Evolutionary conservation across 352 stramenopile species (phyloP), one percentile per base, ranked within the genome.

Genomic region (Phytopythium vexans): DNA sequence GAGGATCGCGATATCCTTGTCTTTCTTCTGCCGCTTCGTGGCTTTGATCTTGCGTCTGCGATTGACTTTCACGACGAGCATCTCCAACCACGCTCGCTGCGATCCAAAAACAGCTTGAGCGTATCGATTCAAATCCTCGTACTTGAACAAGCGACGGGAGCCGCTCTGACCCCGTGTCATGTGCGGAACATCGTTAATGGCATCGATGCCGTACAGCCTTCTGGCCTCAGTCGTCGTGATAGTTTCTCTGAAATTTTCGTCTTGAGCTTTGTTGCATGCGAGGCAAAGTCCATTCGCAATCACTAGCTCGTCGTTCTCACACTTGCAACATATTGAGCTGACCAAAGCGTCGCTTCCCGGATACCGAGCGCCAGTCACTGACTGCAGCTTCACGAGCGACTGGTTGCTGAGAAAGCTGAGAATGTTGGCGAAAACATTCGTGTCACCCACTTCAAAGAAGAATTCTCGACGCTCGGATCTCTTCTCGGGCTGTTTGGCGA

Each of bases 371-470:
- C 62, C 56, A 41, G 57, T 66, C 15, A 66, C 47, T n/a, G 31
- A 38, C 34, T 70, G 62, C 48, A 70, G 39, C 46, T 70, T 70
- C 4, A 48, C 58, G 36, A 70, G 62, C 21, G 56, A 46, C 42
- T 70, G 62, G 35, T 70, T 70, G 34, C 40, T 32, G 11, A 70
- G 36, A 27, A 61, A 70, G 8, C 11, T 45, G 2, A 59, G 27
- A 4, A 67, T 27, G 3, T 56, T 11, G 40, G 55, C 45, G 32
- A 60, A 51, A 3, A 62, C 44, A 1, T 12, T 16, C 14, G 59
- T 54, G 40, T 54, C 58, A 4, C n/a, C n/a, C n/a, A n/a, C n/a
- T n/a, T n/a, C n/a, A n/a, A n/a, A n/a, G n/a, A n/a, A n/a, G n/a
- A 69, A 11, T 59, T 58, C 50, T 58, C 62, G 3, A 46, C 12